Base-by-base conservation (phyloP, 2,329 filamentous ascomycete species). In the Aspergillus clavatus region DNA sequence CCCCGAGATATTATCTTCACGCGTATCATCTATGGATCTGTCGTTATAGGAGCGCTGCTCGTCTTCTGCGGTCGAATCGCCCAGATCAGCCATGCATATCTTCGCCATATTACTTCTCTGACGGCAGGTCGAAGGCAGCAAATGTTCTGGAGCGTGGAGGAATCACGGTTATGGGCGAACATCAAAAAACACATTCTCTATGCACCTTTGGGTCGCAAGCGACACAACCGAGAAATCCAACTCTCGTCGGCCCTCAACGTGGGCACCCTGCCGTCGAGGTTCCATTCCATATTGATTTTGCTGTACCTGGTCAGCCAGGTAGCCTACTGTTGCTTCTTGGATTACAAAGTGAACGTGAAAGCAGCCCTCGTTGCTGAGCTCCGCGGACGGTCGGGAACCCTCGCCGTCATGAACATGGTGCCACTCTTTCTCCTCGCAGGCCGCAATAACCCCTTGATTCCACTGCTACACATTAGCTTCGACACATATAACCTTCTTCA, bases 401-500 rank as follows among this genome's bases (percentile, higher is more conserved):
- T 98, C 52, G 83, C 90, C 4, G 76, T 89, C 8, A 79, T 95
- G 59, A 98, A 96, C 71, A 87, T 97, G 81, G 81, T 98, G 24
- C 90, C 93, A 4, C 81, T 96, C 23, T 79, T 97, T 59, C 80
- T 97, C 53, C 80, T 97, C 46, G 89, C 90, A 10, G 83, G 89
- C 27, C 86, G 93, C 63, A 97, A 97, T 74, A 98, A 97, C 71
- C 88, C 89, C 7, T 75, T 96, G 39, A 96, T 97, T 61, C 68
- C 75, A 3, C 67, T 94, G 26, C 77, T 97, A 46, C 81, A 85
- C 57, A 85, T 97, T 65, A 91, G 87, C 66, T 98, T 96, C 71
- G 93, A 97, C 67, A 95, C 90, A 0, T 97, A 94, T 77, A 97
- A 97, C 65, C 82, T 93, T 7, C 73, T 93, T 40, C 88, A 94